These are phyloP conservation scores for Trichoderma afroharzianum DNA, from an alignment of 2,329 filamentous ascomycete species.

Conservation along the genomic window DNA sequence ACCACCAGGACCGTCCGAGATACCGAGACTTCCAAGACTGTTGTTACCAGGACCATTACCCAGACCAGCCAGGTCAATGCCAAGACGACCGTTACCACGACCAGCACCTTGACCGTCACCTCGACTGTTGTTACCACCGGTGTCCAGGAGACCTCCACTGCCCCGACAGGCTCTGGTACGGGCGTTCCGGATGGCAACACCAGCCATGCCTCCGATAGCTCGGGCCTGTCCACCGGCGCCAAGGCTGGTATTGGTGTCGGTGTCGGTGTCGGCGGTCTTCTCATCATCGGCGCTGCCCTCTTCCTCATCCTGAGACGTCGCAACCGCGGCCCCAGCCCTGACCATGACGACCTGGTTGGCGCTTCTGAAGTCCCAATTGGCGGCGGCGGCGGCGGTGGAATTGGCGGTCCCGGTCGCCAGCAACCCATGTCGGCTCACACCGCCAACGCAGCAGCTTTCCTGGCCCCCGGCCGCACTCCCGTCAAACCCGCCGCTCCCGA, in stretches of 20 bases:
- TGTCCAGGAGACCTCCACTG: slow-evolving; percentile 28
- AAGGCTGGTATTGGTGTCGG: slow-evolving; percentile 44
- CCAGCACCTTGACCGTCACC: slow-evolving; percentile 36
- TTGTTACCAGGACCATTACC: slow-evolving; percentile 29
- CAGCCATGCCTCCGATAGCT: slow-evolving; percentile 19
- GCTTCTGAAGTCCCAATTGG: slow-evolving; percentile 43
- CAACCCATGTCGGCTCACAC: slow-evolving; percentile 32
- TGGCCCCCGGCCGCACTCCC: slow-evolving; percentile 27
- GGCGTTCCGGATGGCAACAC: slow-evolving; percentile 22
- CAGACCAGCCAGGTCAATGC: slow-evolving; percentile 35
- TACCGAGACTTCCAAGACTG: slow-evolving; percentile 29
- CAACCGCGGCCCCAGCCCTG: slow-evolving; percentile 31
- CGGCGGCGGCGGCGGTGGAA: slow-evolving; percentile 23
- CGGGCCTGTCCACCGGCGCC: slow-evolving; percentile 39
- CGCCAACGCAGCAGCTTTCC: slow-evolving; percentile 25
- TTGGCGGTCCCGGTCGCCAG: slow-evolving; percentile 14
- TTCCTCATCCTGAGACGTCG: slow-evolving; percentile 33
- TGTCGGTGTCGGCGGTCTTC: slow-evolving; percentile 35
- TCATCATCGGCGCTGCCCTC: slow-evolving; percentile 29
- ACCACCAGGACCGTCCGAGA: slow-evolving; percentile 31
- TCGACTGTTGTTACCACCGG: slow-evolving; percentile 33
- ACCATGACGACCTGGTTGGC: slow-evolving; percentile 39
- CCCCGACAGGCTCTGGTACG: slow-evolving; percentile 20
- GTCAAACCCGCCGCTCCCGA: slow-evolving; percentile 27
- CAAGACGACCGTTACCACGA: slow-evolving; percentile 36